Evolutionary conservation across 2,329 filamentous ascomycete genomes (phyloP).

Genomic region (Scytalidium sp.): DNA sequence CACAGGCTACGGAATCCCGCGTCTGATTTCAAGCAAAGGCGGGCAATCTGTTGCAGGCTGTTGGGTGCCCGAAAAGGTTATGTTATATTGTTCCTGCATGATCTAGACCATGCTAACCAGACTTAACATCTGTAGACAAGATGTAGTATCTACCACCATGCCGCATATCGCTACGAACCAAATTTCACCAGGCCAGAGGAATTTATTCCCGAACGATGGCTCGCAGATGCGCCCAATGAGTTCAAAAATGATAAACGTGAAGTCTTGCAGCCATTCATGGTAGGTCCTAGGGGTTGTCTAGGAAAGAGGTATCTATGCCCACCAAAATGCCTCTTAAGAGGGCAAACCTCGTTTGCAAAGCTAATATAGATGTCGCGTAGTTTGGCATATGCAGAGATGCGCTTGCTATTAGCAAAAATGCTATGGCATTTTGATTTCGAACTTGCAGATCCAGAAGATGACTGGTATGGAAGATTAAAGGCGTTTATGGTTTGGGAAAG

Average conservation of each 20-base stretch:
- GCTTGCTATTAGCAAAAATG: slow-evolving; percentile 14
- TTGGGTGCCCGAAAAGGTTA: neutral
- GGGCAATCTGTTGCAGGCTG: neutral
- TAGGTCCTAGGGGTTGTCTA: slow-evolving; percentile 14
- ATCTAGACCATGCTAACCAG: neutral
- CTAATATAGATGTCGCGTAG: slow-evolving; percentile 1
- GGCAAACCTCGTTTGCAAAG: neutral
- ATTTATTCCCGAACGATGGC: slow-evolving; percentile 18
- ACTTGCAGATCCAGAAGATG: neutral
- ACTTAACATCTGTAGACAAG: slow-evolving; percentile 3
- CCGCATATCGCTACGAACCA: slow-evolving; percentile 5
- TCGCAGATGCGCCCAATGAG: slow-evolving; percentile 16
- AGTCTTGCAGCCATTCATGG: slow-evolving; percentile 13
- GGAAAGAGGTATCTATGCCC: slow-evolving; percentile 11
- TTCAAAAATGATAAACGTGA: slow-evolving; percentile 40
- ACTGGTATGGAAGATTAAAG: slow-evolving; percentile 4
- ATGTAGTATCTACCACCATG: slow-evolving; percentile 6
- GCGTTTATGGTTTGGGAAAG: slow-evolving; percentile 10
- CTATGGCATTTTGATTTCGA: slow-evolving; percentile 22
- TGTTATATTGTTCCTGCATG: neutral
- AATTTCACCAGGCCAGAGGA: slow-evolving; percentile 9
- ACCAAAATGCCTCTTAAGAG: no score
- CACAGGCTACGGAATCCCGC: slow-evolving; percentile 1
- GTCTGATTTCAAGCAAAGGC: slow-evolving; percentile 1
- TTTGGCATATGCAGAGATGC: slow-evolving; percentile 14